Evolutionary conservation across 495 filamentous ascomycete species (phyloP), one percentile per base, ranked within the genome.

Genomic region (Penicilliopsis zonata): DNA sequence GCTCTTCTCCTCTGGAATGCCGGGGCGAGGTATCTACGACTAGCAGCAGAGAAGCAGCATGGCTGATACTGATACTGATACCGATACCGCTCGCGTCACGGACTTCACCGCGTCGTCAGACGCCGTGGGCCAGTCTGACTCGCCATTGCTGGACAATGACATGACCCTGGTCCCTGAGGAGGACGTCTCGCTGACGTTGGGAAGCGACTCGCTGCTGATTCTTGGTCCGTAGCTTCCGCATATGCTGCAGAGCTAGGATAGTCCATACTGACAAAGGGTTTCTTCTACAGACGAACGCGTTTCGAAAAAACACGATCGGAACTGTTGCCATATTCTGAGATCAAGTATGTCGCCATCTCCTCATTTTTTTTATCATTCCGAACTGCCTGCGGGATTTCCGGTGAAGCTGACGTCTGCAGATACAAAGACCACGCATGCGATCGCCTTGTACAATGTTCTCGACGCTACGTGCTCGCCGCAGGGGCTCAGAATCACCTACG

Each of bases 361-460:
- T 18, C 32, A 30, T 13, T 28, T 28, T 34, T 17, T 10, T 38
- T 23, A 6, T 13, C 13, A 12, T 30, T 19, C 17, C 21, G 21
- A 23, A 23, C n/a, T 23, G 21, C 6, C 21, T n/a, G 21, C n/a
- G 6, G 21, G 21, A n/a, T 23, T 23, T 23, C 21, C 21, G 6
- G 5, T 31, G 15, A 7, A 31, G n/a, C 17, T 20, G 10, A 5
- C n/a, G n/a, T 13, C 14, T 5, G 5, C 41, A 47, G 46, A 50
- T 31, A 40, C 57, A 21, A 57, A 57, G 22, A 49, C 48, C 16
- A 65, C 57, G 3, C 59, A 64, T 47, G 63, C 57, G 28, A 80
- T 95, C 9, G 76, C 80, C 0, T 76, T 86, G 34, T 86, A 81
- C 57, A 81, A 94, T 49, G 57, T 98, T 24, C 76, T 98, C 19